Percentiles rank a stretch among this genome's conserved stretches.
Conservation (phyloP, 2,329 filamentous ascomycete genomes). For the Pseudonectria buxi region DNA sequence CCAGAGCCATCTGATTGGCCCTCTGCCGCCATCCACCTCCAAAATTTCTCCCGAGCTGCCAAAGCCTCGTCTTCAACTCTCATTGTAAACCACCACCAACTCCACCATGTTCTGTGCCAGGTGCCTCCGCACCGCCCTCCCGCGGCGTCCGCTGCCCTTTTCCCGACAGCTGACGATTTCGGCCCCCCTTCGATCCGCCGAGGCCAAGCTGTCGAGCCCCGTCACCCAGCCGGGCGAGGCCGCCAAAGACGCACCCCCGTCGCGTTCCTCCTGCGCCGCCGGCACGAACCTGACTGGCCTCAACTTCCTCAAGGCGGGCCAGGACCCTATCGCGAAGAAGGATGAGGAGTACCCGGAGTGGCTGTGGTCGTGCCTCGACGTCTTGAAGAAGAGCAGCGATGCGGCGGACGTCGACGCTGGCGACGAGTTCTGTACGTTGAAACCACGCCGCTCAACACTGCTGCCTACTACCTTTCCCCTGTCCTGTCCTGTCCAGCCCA, state of each 20-base stretch:
- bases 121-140: slow-evolving; percentile 42
- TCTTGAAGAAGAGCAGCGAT: slow-evolving; percentile 46
- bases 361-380: slow-evolving; percentile 68
- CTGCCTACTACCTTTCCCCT: neutral
- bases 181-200: slow-evolving; percentile 28
- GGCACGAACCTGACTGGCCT: slow-evolving; percentile 67
- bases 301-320: slow-evolving; percentile 68
- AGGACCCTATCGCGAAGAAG: slow-evolving; percentile 65
- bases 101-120: slow-evolving; percentile 36
- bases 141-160: slow-evolving; percentile 24
- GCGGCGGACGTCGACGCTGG: slow-evolving; percentile 50
- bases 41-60: slow-evolving; percentile 23
- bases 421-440: slow-evolving; percentile 70
- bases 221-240: slow-evolving; percentile 25
- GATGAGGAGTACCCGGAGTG: slow-evolving; percentile 75
- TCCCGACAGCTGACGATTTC: slow-evolving; percentile 36
- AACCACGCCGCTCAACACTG: too few species aligned
- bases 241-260: slow-evolving; percentile 22
- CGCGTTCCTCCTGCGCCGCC: slow-evolving; percentile 50
- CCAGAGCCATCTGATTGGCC: slow-evolving; percentile 20
- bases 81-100: slow-evolving; percentile 14
- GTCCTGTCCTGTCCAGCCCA: neutral
- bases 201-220: slow-evolving; percentile 32
- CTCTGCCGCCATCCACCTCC: slow-evolving; percentile 14
- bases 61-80: slow-evolving; percentile 21